phyloP scores from a whole-genome alignment of 2,329 filamentous ascomycete species.

The Zarea fungicola region DNA sequence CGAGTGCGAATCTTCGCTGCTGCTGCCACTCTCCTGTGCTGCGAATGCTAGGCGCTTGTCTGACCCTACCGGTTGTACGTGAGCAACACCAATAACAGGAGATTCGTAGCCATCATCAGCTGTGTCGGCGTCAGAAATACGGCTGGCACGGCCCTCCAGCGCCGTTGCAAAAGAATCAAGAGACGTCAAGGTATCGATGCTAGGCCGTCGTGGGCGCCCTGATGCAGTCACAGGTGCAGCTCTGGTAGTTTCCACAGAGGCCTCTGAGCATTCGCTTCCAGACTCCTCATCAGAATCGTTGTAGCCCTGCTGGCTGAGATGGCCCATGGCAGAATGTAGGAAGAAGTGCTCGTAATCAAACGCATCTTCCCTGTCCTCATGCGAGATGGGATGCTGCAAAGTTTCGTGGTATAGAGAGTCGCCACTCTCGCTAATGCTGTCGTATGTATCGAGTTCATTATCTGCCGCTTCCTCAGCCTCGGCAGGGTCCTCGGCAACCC shows the following conservation, averaged over 20 bases:
- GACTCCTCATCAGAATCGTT: slow-evolving; percentile 32
- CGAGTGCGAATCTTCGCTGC: slow-evolving; percentile 18
- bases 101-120: slow-evolving; percentile 9
- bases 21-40: slow-evolving; percentile 13
- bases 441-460: slow-evolving; percentile 31
- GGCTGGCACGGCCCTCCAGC: slow-evolving; percentile 42
- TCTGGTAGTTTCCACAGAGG: slow-evolving; percentile 57
- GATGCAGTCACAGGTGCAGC: slow-evolving; percentile 34
- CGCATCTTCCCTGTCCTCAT: slow-evolving; percentile 89
- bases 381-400: slow-evolving; percentile 58
- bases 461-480: slow-evolving; percentile 32
- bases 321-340: slow-evolving; percentile 85
- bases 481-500: slow-evolving; percentile 18
- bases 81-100: slow-evolving; percentile 1
- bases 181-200: slow-evolving; percentile 46
- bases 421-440: slow-evolving; percentile 56
- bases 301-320: slow-evolving; percentile 46
- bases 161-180: slow-evolving; percentile 54
- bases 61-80: background rate
- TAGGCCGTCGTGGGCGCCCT: slow-evolving; percentile 41
- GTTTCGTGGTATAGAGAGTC: slow-evolving; percentile 60
- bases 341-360: slow-evolving; percentile 98
- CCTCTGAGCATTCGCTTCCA: slow-evolving; percentile 53
- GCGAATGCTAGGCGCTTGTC: background rate
- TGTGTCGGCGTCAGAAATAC: slow-evolving; percentile 21